phyloP scores from a whole-genome alignment of 2,329 filamentous ascomycete genomes.

The Cladosporium sp. region DNA sequence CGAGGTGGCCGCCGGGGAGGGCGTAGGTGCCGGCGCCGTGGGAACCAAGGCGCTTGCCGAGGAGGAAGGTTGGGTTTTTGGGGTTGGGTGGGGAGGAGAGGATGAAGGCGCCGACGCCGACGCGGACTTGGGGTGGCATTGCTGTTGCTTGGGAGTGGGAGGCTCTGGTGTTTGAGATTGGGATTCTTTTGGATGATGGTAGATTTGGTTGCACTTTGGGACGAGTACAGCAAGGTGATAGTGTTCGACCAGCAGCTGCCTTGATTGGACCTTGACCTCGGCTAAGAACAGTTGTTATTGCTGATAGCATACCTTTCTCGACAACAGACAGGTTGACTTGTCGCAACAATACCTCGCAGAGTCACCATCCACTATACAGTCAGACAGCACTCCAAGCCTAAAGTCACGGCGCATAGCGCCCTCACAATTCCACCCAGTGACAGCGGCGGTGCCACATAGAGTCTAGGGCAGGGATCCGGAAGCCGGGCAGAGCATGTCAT shows the following conservation, averaged over 20 bases:
- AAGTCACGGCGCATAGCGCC: neutral
- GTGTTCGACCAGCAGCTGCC: neutral
- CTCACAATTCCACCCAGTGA: neutral
- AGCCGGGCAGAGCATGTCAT: constrained; percentile 1
- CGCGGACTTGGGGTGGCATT: constrained; percentile 22
- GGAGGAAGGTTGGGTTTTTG: constrained; percentile 44
- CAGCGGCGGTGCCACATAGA: constrained; percentile 14
- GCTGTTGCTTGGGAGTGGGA: neutral
- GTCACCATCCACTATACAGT: neutral
- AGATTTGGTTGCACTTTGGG: neutral
- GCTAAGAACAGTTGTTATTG: neutral
- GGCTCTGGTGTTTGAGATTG: neutral
- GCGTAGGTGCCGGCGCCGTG: constrained; percentile 46
- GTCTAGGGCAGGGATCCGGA: constrained; percentile 7
- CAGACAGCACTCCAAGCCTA: neutral
- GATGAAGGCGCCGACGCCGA: constrained; percentile 54
- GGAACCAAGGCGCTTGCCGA: constrained; percentile 50
- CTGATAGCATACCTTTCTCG: neutral
- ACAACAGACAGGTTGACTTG: neutral
- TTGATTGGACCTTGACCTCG: neutral
- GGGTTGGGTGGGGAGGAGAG: constrained; percentile 14
- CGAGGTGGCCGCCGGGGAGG: constrained; percentile 74
- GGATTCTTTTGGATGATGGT: neutral
- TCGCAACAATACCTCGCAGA: neutral
- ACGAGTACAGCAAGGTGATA: neutral